Base-by-base conservation (phyloP, 2,329 filamentous ascomycete genomes). In the Didymella pomorum region DNA sequence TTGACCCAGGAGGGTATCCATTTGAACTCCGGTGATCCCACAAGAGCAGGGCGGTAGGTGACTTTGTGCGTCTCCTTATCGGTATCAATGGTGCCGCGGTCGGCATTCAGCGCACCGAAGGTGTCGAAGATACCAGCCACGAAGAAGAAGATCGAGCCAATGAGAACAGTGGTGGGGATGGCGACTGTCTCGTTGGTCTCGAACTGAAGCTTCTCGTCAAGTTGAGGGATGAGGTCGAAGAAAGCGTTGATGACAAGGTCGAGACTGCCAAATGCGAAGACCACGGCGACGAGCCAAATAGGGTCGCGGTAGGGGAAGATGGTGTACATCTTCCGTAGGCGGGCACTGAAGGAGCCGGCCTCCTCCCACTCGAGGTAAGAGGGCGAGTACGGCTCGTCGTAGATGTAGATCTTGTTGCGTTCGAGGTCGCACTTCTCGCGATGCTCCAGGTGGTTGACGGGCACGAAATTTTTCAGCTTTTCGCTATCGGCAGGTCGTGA, bases 91-190 rank as follows among this genome's bases (percentile, higher is more conserved):
- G 52, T 59, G 4, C 59, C 59, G 8, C 58, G 52, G n/a, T 70
- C 68, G 0, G 61, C 68, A 18, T 71, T 71, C 4, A 71, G 42
- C 0, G 68, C 66, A 11, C 66, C 65, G 35, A 70, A 67, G 3
- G 63, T 68, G 31, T 70, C 68, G 46, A 71, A 69, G 18, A 73
- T 52, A 10, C 69, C 71, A 1, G 71, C 71, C 10, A 52, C 60
- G 33, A 72, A 67, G 63, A 73, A 73, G n/a, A 71, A 33, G 11
- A 68, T 64, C 0, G 69, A 64, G 10, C 71, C 70, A 11, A 71
- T 64, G 4, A 73, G 58, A 0, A 71, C 56, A 1, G 71, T 73
- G 1, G 63, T 58, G 0, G 71, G 70, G 0, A 68, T 51, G 2
- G 68, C 69, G 21, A 72, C 41, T 0, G 49, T 64, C 6, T 71